Evolutionary conservation across 192 early-diverging fungal species (phyloP).

Genomic region (Linnemannia hyalina): DNA sequence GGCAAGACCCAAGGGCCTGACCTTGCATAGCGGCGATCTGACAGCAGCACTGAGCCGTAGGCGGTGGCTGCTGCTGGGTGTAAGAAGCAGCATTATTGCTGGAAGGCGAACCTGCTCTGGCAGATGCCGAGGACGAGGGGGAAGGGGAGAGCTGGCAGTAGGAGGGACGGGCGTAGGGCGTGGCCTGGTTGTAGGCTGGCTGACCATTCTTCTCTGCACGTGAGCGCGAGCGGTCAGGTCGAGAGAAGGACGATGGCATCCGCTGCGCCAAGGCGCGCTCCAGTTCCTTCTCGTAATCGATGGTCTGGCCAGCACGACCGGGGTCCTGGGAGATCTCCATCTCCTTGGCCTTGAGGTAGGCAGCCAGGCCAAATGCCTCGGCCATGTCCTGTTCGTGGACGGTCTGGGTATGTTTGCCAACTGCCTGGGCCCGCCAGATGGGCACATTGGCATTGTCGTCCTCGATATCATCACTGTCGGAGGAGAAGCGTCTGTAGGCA

Average conservation of each 20-base stretch:
- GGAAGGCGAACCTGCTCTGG: background rate
- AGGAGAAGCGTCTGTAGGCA: background rate
- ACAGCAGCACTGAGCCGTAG: conserved; percentile 44
- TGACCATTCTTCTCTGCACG: conserved; percentile 23
- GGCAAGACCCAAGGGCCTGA: conserved; percentile 33
- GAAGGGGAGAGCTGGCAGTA: conserved; percentile 33
- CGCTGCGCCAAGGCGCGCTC: conserved; percentile 42
- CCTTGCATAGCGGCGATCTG: conserved; percentile 53
- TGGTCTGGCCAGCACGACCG: conserved; percentile 31
- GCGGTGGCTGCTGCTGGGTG: conserved; percentile 11
- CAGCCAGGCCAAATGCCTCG: conserved; percentile 51
- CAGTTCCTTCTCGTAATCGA: conserved; percentile 55
- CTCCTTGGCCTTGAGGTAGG: conserved; percentile 49
- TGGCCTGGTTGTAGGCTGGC: conserved; percentile 3
- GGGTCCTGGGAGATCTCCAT: conserved; percentile 52
- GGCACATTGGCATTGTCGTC: conserved; percentile 22
- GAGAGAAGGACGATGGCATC: conserved; percentile 50
- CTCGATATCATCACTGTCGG: conserved; percentile 4
- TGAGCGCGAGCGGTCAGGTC: conserved; percentile 25
- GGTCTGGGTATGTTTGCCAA: conserved; percentile 52
- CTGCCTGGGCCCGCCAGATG: conserved; percentile 49
- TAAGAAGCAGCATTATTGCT: background rate
- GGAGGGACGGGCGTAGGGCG: conserved; percentile 47
- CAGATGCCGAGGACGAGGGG: background rate
- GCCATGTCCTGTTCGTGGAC: conserved; percentile 53